Evolutionary conservation across 352 stramenopile genomes (phyloP), one percentile per base, ranked within the genome.

Genomic region (Achlya hypogyna): DNA sequence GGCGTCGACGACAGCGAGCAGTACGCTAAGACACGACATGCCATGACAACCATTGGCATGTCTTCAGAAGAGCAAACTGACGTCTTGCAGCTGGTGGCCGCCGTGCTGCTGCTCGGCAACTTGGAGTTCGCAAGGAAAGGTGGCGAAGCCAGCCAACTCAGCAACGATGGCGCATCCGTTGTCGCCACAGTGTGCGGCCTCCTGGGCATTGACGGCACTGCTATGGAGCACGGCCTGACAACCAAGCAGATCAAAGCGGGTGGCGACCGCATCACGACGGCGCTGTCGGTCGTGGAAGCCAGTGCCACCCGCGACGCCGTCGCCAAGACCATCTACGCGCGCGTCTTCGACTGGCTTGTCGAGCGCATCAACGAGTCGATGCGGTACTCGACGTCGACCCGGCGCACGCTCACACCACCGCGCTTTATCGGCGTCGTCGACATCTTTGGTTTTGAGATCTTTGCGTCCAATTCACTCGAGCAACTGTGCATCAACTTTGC

Each of bases 61-160:
- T 71, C 67, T 12, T 27, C 67, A 23, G 80, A 88, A 4, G 85
- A 97, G 69, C 84, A 93, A 67, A 66, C 86, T 34, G 78, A 83
- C 58, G 82, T 97, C 1, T 84, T 95, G 74, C 77, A 79, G 23
- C 78, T 96, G 29, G 76, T 97, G 1, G 87, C 86, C 4, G 85
- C 85, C 0, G 87, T 97, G 10, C 65, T 97, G 12, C 84, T 92
- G 67, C 75, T 97, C 2, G 90, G 90, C 6, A 91, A 97, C 45
- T 23, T 96, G 16, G 63, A 71, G 31, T 95, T 97, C 49, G 79
- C 95, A 29, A 76, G 84, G 42, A 82, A 71, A 0, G 89, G 86
- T 60, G 31, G 31, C 8, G 49, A 35, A 10, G 25, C 25, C 12
- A 78, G 94, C n/a, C 72, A 77, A 1, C 82, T 81, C 14, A 71